Conservation (phyloP, 352 stramenopile species). For the Phytophthora palmivora region DNA sequence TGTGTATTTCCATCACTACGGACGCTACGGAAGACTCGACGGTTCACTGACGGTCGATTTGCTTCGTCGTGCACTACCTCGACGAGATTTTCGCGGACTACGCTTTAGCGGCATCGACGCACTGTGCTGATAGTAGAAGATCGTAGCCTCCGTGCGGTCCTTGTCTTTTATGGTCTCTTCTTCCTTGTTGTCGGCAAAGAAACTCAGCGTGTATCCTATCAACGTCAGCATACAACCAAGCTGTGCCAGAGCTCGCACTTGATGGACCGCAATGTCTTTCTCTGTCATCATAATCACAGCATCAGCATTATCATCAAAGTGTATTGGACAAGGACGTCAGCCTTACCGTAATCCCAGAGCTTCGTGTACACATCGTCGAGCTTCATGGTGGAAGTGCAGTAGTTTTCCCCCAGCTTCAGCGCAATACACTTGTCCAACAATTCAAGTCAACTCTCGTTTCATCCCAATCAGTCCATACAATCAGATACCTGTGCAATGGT, state of each 20-base stretch:
- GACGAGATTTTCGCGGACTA: slow-evolving; percentile 17
- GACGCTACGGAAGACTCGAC: slow-evolving; percentile 12
- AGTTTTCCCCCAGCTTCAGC: slow-evolving; percentile 51
- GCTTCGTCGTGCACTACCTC: slow-evolving; percentile 25
- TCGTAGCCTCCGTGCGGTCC: slow-evolving; percentile 28
- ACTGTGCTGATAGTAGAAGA: slow-evolving; percentile 37
- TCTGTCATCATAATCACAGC: slow-evolving; percentile 25
- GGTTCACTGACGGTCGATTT: slow-evolving; percentile 36
- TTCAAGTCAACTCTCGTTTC: slow-evolving; percentile 2
- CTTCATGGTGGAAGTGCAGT: slow-evolving; percentile 57
- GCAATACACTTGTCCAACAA: slow-evolving; percentile 45
- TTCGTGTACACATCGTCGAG: slow-evolving; percentile 54
- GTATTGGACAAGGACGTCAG: background rate
- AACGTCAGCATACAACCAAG: slow-evolving; percentile 62
- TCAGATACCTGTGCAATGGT: slow-evolving; percentile 40
- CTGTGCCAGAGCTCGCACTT: slow-evolving; percentile 66
- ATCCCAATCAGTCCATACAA: background rate
- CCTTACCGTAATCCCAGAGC: slow-evolving; percentile 66
- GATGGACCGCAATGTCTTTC: slow-evolving; percentile 53
- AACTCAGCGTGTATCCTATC: slow-evolving; percentile 64
- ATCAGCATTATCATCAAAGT: slow-evolving; percentile 1
- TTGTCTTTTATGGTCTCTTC: slow-evolving; percentile 38
- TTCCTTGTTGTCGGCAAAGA: slow-evolving; percentile 59
- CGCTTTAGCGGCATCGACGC: slow-evolving; percentile 25
- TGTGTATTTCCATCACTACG: slow-evolving; percentile 23